These are phyloP conservation scores for Aspergillus biplanus DNA, from an alignment of 495 filamentous ascomycete species.

Conservation along the genomic window DNA sequence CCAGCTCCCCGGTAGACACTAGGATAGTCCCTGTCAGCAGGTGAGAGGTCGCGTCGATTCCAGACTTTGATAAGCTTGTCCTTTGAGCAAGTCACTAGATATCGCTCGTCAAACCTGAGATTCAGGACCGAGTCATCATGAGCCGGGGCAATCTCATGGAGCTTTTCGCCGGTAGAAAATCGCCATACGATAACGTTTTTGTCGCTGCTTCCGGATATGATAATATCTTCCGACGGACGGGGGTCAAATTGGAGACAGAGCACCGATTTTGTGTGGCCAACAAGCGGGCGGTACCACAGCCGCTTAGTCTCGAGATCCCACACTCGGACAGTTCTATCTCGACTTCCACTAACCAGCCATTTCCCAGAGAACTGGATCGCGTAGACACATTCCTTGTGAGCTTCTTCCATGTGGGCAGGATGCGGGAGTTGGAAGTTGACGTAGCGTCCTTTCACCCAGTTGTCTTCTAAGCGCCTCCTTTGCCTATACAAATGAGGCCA, in stretches of 20 bases:
- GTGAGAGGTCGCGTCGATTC: slow-evolving; percentile 73
- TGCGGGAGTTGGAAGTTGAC: slow-evolving; percentile 90
- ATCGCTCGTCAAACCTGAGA: slow-evolving; percentile 86
- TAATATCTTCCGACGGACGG: slow-evolving; percentile 83
- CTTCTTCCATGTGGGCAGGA: slow-evolving; percentile 76
- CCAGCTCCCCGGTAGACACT: slow-evolving; percentile 38
- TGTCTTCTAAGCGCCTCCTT: slow-evolving; percentile 80
- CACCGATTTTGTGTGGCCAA: slow-evolving; percentile 82
- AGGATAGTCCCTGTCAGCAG: slow-evolving; percentile 71
- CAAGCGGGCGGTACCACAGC: slow-evolving; percentile 68
- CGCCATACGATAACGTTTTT: slow-evolving; percentile 86
- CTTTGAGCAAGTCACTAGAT: slow-evolving; percentile 94
- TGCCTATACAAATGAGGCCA: slow-evolving; percentile 84
- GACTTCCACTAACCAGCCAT: slow-evolving; percentile 90
- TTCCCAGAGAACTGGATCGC: slow-evolving; percentile 84
- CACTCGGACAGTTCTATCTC: slow-evolving; percentile 84
- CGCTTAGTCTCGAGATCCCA: slow-evolving; percentile 88
- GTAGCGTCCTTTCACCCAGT: slow-evolving; percentile 84
- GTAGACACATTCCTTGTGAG: slow-evolving; percentile 92
- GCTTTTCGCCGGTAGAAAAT: slow-evolving; percentile 83
- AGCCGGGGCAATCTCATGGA: slow-evolving; percentile 73
- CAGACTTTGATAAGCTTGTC: slow-evolving; percentile 96
- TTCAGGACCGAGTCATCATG: slow-evolving; percentile 94
- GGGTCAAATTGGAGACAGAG: slow-evolving; percentile 96
- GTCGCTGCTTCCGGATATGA: slow-evolving; percentile 94